These are phyloP conservation scores for Aaosphaeria pasadenensis DNA, from an alignment of 2,329 filamentous ascomycete genomes.

Conservation along the genomic window DNA sequence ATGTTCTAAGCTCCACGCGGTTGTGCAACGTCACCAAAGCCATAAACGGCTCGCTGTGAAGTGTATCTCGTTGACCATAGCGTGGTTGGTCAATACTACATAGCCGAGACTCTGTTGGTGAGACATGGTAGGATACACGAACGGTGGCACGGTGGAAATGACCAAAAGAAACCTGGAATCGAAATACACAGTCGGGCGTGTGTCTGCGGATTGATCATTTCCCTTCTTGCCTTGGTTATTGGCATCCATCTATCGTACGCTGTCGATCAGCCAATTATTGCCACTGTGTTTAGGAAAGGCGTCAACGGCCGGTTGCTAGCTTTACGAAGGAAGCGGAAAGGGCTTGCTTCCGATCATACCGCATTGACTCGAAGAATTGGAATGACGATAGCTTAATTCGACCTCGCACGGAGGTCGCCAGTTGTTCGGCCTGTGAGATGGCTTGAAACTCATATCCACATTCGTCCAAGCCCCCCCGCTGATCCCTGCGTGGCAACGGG, in stretches of 20 bases:
- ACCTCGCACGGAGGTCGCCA: conserved; percentile 16
- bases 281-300: conserved; percentile 16
- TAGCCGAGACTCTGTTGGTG: conserved; percentile 24
- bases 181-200: too few species aligned
- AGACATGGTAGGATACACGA: conserved; percentile 9
- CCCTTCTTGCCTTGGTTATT: neutral
- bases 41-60: too few species aligned
- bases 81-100: conserved; percentile 16
- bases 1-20: too few species aligned
- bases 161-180: too few species aligned
- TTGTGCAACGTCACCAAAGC: too few species aligned
- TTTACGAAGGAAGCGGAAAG: conserved; percentile 19
- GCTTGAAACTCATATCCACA: conserved; percentile 19
- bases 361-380: conserved; percentile 10
- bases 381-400: conserved; percentile 19
- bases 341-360: conserved; percentile 6
- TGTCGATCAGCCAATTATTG: conserved; percentile 24
- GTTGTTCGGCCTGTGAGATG: conserved; percentile 17
- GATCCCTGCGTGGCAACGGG: conserved; percentile 31
- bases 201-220: too few species aligned
- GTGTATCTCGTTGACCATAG: neutral
- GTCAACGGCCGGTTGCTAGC: too few species aligned
- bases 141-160: too few species aligned
- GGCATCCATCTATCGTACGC: neutral
- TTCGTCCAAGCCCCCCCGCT: conserved; percentile 27